phyloP scores from a whole-genome alignment of 163 green algal genomes.

The Scenedesmus sp. region DNA sequence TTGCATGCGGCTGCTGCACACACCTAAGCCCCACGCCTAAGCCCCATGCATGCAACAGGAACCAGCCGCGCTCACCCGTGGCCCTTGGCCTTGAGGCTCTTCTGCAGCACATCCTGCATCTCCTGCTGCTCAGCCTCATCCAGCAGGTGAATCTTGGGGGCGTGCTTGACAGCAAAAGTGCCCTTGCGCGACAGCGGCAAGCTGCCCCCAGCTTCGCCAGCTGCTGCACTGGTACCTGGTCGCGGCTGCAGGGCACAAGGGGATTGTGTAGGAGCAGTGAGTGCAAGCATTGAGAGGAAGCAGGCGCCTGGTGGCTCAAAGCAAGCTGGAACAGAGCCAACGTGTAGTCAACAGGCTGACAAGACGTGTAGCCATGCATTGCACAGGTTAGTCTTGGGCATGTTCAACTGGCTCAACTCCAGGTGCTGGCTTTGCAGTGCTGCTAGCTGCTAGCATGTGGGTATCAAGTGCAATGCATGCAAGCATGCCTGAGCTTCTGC shows the following conservation, averaged over 20 bases:
- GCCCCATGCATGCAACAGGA: too few species aligned
- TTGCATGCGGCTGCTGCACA: not conserved
- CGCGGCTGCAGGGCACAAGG: not conserved
- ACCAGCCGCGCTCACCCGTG: constrained; percentile 10
- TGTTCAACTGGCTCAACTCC: not conserved
- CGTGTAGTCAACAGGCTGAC: not conserved
- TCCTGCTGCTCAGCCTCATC: constrained; percentile 11
- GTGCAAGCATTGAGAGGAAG: not conserved
- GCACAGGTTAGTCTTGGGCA: too few species aligned
- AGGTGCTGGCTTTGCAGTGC: not conserved
- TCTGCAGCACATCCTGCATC: constrained; percentile 7
- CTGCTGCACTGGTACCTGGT: not conserved
- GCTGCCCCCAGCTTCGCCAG: not conserved
- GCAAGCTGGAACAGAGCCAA: not conserved
- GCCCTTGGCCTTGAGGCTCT: constrained; percentile 20
- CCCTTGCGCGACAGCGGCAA: not conserved
- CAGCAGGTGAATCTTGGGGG: constrained; percentile 26
- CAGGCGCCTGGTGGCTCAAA: too few species aligned
- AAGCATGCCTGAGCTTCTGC: not conserved
- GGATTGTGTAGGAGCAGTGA: not conserved
- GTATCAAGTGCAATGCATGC: not conserved
- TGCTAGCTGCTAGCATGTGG: not conserved
- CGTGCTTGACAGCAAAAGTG: not conserved
- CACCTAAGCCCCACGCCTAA: not conserved
- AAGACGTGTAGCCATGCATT: not conserved